Evolutionary conservation across 1,139 yeast species (phyloP).

Genomic region (Williopsis jadinii): DNA sequence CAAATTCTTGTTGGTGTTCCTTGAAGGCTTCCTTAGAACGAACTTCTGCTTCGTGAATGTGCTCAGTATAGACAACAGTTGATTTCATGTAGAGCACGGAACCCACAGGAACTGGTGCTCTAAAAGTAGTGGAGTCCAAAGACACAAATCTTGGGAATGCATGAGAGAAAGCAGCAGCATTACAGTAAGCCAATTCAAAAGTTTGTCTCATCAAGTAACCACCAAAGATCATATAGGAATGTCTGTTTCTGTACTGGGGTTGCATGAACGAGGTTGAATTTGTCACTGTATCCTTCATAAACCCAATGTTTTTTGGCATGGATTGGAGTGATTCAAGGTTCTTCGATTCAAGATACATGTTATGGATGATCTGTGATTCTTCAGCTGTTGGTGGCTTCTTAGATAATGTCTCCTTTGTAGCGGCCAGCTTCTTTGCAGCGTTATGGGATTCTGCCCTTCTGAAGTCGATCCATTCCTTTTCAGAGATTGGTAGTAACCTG

Average conservation of each 20-base stretch:
- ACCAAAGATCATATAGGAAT: conserved; percentile 90
- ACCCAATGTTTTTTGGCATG: conserved; percentile 40
- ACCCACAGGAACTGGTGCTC: conserved; percentile 93
- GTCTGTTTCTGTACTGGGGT: conserved; percentile 92
- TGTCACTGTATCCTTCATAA: conserved; percentile 66
- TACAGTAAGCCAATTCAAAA: conserved; percentile 86
- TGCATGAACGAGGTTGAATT: conserved; percentile 84
- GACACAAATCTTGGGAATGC: conserved; percentile 85
- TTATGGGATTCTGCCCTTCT: conserved; percentile 87
- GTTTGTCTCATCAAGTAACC: conserved; percentile 89
- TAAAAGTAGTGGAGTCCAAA: conserved; percentile 83
- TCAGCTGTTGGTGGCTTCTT: conserved; percentile 63
- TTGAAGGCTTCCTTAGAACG: conserved; percentile 16
- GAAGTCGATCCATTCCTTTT: conserved; percentile 74
- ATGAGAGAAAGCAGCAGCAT: conserved; percentile 81
- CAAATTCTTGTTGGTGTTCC: conserved; percentile 14
- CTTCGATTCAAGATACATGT: conserved; percentile 63
- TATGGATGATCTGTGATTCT: conserved; percentile 70
- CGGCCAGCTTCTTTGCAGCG: conserved; percentile 73
- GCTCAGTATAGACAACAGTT: conserved; percentile 77
- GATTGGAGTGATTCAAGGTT: conserved; percentile 29
- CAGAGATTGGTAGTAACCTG: conserved; percentile 65
- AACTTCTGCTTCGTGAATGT: conserved; percentile 41
- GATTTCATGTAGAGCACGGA: conserved; percentile 79
- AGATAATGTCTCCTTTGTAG: conserved; percentile 50